Evolutionary conservation across 2,329 filamentous ascomycete genomes (phyloP), one percentile per base, ranked within the genome.

Genomic region (Trichoderma aggressivum): DNA sequence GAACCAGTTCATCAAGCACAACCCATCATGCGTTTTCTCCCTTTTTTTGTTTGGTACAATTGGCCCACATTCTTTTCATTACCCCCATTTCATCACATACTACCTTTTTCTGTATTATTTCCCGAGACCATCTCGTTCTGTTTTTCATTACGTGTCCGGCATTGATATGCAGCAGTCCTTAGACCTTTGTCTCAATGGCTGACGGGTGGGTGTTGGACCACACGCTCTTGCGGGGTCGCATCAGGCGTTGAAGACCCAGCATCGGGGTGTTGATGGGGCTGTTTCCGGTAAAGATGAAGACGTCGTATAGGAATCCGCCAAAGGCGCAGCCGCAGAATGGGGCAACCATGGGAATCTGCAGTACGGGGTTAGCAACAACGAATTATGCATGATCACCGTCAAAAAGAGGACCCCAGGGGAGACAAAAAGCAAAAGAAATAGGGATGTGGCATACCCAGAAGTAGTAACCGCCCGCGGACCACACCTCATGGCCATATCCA

Each of bases 241-340:
- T 73, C 0, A 91, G 75, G 30, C 87, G 82, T 74, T 85, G 85
- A n/a, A 93, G 76, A 0, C 91, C 90, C 76, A 92, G 78, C 80
- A 84, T 90, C 0, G 90, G 90, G 0, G 85, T 89, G 80, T 93
- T 93, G 74, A 93, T 84, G 1, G 91, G 90, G 74, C 87, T 91
- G n/a, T 90, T 80, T 4, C 91, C 91, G 0, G 89, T 91, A 77
- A 90, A 94, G 50, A 94, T 82, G 77, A 92, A 88, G 2, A 87
- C 77, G 77, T 92, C 90, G 77, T 92, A 92, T 28, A 92, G 74
- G 77, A 90, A 88, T 2, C 88, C 90, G 3, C 91, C 90, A 74
- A 91, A 88, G 0, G 84, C 79, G 75, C 85, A 88, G 6, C 91
- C 91, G 11, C 87, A 78, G 77, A 93, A 92, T 0, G 91, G 91